These are phyloP conservation scores for Wolfiporia cocos DNA, from an alignment of 1,284 basidiomycete genomes.

Conservation along the genomic window DNA sequence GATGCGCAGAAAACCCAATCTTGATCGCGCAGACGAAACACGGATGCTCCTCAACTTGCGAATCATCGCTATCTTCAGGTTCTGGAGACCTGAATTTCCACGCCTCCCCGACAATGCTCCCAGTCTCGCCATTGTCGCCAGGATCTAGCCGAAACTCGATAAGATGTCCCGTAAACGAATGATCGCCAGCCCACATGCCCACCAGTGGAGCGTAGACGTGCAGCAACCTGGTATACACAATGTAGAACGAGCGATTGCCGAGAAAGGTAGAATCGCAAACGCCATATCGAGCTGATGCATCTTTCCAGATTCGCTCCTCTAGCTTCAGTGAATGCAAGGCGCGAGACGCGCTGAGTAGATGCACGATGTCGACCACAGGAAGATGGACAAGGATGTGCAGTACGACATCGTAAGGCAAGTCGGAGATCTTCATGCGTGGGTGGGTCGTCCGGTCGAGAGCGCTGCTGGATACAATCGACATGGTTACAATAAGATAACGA, in stretches of 20 bases:
- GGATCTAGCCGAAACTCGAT: conserved; percentile 16
- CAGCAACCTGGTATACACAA: conserved; percentile 16
- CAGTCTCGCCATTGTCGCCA: conserved; percentile 6
- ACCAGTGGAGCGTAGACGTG: conserved; percentile 16
- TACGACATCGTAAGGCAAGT: conserved; percentile 18
- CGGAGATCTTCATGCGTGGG: conserved; percentile 1
- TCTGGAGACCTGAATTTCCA: too few species aligned
- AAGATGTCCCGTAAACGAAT: conserved; percentile 17
- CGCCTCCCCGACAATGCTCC: conserved; percentile 17
- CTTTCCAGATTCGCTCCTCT: conserved; percentile 17
- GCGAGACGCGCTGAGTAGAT: conserved; percentile 10
- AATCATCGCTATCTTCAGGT: too few species aligned
- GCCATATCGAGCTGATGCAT: conserved; percentile 14
- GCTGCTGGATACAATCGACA: too few species aligned
- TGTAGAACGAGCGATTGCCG: conserved; percentile 12
- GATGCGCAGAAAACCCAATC: too few species aligned
- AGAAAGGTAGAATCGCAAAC: conserved; percentile 9
- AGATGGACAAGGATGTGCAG: conserved; percentile 10
- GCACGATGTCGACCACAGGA: conserved; percentile 12
- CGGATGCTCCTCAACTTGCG: too few species aligned
- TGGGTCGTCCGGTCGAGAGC: too few species aligned
- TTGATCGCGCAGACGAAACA: too few species aligned
- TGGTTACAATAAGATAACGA: too few species aligned
- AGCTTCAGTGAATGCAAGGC: conserved; percentile 9
- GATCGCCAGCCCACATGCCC: conserved; percentile 21